Conservation (phyloP, 345 rosid genomes). For the Citrus inodora region DNA sequence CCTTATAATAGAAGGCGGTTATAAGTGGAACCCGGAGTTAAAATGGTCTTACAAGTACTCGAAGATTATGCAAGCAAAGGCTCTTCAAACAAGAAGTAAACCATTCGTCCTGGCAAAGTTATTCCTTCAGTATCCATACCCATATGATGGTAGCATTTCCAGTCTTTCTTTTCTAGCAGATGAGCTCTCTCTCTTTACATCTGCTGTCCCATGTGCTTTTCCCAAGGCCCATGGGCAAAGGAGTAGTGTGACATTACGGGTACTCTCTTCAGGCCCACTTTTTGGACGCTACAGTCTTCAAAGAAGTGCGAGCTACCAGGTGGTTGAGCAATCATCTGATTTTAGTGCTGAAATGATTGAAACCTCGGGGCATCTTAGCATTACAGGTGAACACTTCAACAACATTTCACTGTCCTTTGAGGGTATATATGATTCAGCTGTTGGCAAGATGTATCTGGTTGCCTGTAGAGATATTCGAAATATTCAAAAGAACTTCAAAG, state of each 20-base stretch:
- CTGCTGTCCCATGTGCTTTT: background rate
- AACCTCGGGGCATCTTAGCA: background rate
- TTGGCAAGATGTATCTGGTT: conserved; percentile 3
- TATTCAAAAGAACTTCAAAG: background rate
- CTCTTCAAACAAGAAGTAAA: background rate
- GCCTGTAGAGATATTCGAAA: background rate
- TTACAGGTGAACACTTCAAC: background rate
- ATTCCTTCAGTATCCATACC: background rate
- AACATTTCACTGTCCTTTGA: background rate
- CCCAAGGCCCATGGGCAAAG: background rate
- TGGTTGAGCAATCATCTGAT: background rate
- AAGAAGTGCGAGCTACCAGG: background rate
- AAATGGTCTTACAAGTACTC: background rate
- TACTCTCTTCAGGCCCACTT: background rate
- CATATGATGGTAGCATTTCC: background rate
- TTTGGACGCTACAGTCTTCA: background rate
- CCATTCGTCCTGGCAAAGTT: background rate
- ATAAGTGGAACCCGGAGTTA: background rate
- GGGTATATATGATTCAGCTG: background rate
- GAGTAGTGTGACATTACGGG: background rate
- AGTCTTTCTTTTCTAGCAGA: background rate
- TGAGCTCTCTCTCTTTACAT: background rate
- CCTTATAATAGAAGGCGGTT: background rate
- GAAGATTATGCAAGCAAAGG: background rate
- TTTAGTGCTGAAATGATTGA: background rate